Evolutionary conservation across 768 basidiomycete species (phyloP), one percentile per base, ranked within the genome.

Genomic region (Kwoniella botswanensis): DNA sequence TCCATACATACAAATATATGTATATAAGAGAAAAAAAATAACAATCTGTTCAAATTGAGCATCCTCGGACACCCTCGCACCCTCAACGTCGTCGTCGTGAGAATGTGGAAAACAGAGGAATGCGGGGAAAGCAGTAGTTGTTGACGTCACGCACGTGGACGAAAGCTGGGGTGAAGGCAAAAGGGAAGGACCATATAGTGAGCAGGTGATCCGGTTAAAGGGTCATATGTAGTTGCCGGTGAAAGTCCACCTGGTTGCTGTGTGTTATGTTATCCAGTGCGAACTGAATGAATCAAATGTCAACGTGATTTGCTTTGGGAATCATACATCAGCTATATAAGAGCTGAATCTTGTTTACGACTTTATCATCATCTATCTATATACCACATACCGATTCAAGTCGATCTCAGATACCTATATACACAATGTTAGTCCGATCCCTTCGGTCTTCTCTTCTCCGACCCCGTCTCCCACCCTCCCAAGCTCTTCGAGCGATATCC

Each of bases 111-210:
- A 35, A 35, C 35, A 68, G 24, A 42, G 26, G n/a, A 56, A 52
- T 68, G 67, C 41, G 61, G 59, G 61, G 67, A 13, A 62, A 24
- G 21, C 10, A 7, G 26, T 54, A 11, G 22, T 15, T 55, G 35
- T 69, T 69, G 68, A 69, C 68, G 61, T 63, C 68, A 69, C 61
- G 50, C 68, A 63, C 63, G 61, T 63, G 63, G 61, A 17, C 17
- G 13, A 53, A n/a, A 12, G 46, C 56, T 18, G 65, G 65, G 57
- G 65, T 56, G 41, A n/a, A 13, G 2, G 17, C 63, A 50, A 21
- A 54, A 17, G 12, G n/a, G 35, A 54, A 41, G n/a, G 29, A 18
- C 2, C 15, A 53, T 55, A 50, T 10, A 50, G 46, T 35, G 35
- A 35, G 7, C 35, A 42, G 21, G 9, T 12, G 15, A 44, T 18